Base-by-base conservation (phyloP, 176 grass and related monocot genomes). In the Juncus effusus region DNA sequence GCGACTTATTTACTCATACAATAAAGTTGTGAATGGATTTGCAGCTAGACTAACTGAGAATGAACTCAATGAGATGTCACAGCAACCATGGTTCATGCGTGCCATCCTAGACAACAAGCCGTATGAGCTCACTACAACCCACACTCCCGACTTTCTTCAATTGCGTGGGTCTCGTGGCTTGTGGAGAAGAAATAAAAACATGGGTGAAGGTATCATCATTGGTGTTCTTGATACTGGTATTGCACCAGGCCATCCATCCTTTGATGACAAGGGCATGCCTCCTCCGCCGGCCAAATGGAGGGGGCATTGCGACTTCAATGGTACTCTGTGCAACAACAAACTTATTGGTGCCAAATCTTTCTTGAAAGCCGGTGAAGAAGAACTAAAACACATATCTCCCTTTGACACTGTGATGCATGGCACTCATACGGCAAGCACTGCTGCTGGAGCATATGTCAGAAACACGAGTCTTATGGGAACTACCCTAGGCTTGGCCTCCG, bases 1-100 rank as follows among this genome's bases (percentile, higher is more conserved):
- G 40, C 80, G 83, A 14, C 73, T 95, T 66, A 82, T 90, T 78
- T 84, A 95, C 83, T 76, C 80, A 5, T 95, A 87, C 78, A 82
- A 65, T 65, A 77, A 78, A 61, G 90, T 90, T 69, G 41, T 87
- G 6, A 90, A 76, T 42, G 90, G 90, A 37, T 95, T 95, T 37
- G 69, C 83, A 3, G 90, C 90, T 11, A 79, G 67, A 36, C 7
- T 95, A n/a, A 90, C 72, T 57, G 10, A 38, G 3, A 58, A 69
- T 1, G 90, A 95, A 74, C 6, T 95, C 16, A 7, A 42, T 12
- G n/a, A 42, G 12, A 77, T 90, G 66, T 39, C 16, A 14, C 54
- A 50, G 55, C 61, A 40, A 16, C 70, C 79, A 28, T 82, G 83
- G 75, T 87, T 84, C 74, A 36, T 95, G 10, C 73, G 69, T 35